Percentiles rank a stretch among this genome's conserved stretches.
phyloP scores from a whole-genome alignment of 148 eudicot species.

The Persicaria maculosa region DNA sequence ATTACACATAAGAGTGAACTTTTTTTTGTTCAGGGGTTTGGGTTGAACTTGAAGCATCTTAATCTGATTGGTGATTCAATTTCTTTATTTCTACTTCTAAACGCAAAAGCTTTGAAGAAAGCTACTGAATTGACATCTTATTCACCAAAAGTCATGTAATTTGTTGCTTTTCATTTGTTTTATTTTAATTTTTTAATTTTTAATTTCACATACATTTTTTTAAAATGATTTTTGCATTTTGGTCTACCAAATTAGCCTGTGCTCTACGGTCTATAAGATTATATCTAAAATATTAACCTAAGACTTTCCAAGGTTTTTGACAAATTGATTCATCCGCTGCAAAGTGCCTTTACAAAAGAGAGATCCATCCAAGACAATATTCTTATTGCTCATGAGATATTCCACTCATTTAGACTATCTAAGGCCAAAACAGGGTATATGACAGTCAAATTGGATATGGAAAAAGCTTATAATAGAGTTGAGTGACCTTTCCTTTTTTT shows the following conservation, averaged over 20 bases:
- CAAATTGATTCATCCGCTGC: no score
- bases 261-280: no score
- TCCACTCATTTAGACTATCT: no score
- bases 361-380: no score
- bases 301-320: no score
- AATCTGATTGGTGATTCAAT: conserved; percentile 3
- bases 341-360: no score
- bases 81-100: neutral
- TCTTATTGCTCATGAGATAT: no score
- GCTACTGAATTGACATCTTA: conserved; percentile 1
- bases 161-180: neutral
- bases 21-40: neutral
- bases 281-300: no score
- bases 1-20: neutral
- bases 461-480: no score
- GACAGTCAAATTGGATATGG: no score
- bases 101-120: neutral
- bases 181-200: neutral
- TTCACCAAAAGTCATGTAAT: conserved; percentile 5
- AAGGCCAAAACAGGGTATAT: no score
- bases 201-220: neutral
- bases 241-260: neutral
- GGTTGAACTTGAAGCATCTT: neutral
- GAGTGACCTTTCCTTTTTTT: no score
- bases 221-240: neutral